Conservation (phyloP, 495 filamentous ascomycete genomes). For the Penicillium coffeae region DNA sequence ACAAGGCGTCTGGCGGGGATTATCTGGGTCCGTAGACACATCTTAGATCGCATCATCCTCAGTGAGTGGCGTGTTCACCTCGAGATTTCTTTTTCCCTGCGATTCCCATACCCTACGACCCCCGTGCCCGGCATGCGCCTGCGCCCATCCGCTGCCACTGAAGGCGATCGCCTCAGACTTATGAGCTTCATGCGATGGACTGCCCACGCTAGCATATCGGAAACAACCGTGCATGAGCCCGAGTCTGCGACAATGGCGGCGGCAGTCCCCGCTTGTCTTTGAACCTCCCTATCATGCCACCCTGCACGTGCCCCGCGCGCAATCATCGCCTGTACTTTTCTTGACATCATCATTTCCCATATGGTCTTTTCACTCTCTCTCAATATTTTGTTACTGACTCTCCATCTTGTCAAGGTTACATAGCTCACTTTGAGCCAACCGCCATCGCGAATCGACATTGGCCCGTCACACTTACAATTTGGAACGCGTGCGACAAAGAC, state of each 20-base stretch:
- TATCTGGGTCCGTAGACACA: constrained; percentile 6
- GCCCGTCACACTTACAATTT: constrained; percentile 2
- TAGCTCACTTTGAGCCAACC: constrained; percentile 14
- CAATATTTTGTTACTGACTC: constrained; percentile 5
- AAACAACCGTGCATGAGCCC: background rate
- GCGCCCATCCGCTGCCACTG: too few species aligned
- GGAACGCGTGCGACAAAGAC: constrained; percentile 18
- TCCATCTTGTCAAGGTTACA: constrained; percentile 7
- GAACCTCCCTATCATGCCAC: constrained; percentile 23
- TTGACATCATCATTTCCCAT: background rate
- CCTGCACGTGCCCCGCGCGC: constrained; percentile 9
- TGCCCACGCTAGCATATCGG: background rate
- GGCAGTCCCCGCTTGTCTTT: constrained; percentile 13
- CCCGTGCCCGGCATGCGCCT: too few species aligned
- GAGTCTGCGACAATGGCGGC: background rate
- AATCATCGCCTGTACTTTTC: background rate
- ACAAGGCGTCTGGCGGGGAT: constrained; percentile 8
- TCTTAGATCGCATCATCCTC: constrained; percentile 5
- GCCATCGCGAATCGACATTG: constrained; percentile 14
- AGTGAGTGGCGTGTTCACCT: constrained; percentile 4
- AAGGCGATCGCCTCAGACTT: too few species aligned
- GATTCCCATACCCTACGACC: constrained; percentile 1
- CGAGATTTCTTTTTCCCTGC: background rate
- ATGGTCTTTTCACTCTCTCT: background rate
- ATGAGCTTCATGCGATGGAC: too few species aligned